A percentile compares a stretch with the other conserved stretches of the same genome.
Conservation (phyloP, 139 green algal species). For the Auxenochlorella protothecoides region DNA sequence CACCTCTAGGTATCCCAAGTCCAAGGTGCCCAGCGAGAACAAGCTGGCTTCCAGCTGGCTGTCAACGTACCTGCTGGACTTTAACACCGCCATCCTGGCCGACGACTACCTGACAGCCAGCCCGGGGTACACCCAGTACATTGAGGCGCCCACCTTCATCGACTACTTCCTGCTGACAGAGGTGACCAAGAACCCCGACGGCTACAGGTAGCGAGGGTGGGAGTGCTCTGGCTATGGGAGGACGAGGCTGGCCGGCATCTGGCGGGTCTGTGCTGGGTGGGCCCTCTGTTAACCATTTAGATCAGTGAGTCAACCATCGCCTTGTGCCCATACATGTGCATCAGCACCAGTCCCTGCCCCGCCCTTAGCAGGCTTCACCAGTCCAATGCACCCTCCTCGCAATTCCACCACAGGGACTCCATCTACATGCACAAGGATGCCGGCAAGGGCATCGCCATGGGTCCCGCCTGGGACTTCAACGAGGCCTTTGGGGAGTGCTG, state of each 20-base stretch:
- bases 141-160: slow-evolving; percentile 26
- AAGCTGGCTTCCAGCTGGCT: too few species aligned
- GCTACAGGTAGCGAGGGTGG: slow-evolving; percentile 16
- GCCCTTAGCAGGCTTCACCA: background rate
- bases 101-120: background rate
- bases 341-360: background rate
- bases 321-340: background rate
- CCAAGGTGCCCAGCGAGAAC: too few species aligned
- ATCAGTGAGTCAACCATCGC: background rate
- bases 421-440: slow-evolving; percentile 27
- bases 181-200: slow-evolving; percentile 48
- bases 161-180: slow-evolving; percentile 44
- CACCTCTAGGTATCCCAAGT: too few species aligned
- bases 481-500: slow-evolving; percentile 66
- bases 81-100: too few species aligned
- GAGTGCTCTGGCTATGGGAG: background rate
- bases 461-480: slow-evolving; percentile 28
- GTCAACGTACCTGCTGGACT: too few species aligned
- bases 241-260: background rate
- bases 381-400: too few species aligned
- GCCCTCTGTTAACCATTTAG: background rate
- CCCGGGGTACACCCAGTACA: slow-evolving; percentile 16
- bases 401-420: slow-evolving; percentile 8
- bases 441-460: slow-evolving; percentile 5
- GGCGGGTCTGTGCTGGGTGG: background rate